Base-by-base conservation (phyloP, 2,329 filamentous ascomycete genomes). In the Periconia digitata region DNA sequence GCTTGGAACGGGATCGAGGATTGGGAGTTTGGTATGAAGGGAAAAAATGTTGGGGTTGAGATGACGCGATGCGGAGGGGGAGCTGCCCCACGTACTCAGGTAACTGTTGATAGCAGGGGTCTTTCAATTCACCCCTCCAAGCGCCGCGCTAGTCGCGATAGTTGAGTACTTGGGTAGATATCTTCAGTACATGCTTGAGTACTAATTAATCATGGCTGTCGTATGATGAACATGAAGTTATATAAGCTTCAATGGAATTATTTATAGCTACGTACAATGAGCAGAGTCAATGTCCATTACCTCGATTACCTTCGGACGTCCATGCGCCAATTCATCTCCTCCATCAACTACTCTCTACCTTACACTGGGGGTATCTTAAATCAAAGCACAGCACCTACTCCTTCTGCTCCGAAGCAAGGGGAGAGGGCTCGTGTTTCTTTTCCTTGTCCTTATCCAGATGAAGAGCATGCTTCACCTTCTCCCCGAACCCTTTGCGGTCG, bases 381-480 rank as follows among this genome's bases (percentile, higher is more conserved):
- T 10, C 47, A 41, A 55, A 51, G 18, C 54, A 20, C 29, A 16
- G 15, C 43, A 39, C 36, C 43, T 47, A 51, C 2, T 46, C 40
- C 40, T 46, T 54, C 0, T 58, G 54, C 54, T 65, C 59, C 15
- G 62, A 55, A 1, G 53, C 54, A 38, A 69, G 51, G 18, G 66
- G 63, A 41, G 64, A 66, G 6, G 56, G 43, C 45, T 66, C 66
- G 10, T 61, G 55, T 51, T 66, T 65, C 60, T 71, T 66, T 38
- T 69, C 59, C 54, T 67, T 66, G 40, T 69, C 59, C 54, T 67
- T 66, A 35, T 71, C 65, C 6, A 70, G 53, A 40, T 66, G 60
- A 20, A 74, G 61, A 16, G 60, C 61, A 16, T 73, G 63, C 67
- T 78, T 78, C 44, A 72, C 67, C 67, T 76, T 77, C 16, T 76